Evolutionary conservation across 2,329 filamentous ascomycete genomes (phyloP), one percentile per base, ranked within the genome.

Genomic region (Aspergillus calidoustus): DNA sequence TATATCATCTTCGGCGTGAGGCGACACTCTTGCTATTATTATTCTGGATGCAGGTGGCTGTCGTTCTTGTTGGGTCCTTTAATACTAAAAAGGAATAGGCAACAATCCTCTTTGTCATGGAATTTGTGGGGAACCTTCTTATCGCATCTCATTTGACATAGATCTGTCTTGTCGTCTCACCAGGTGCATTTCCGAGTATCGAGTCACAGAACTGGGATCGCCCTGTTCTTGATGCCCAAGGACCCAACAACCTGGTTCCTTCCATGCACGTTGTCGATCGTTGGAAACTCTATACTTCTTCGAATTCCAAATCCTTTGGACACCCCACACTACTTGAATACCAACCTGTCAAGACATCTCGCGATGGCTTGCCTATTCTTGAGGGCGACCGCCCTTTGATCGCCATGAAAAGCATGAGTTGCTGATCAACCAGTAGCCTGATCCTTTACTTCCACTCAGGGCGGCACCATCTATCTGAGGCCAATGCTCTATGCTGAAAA

Each of bases 161-260:
- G 34, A 46, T 58, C 48, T 53, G 50, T 44, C 53, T 47, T 43
- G 8, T 55, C 41, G n/a, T 25, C 44, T 41, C 19, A 51, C 46
- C 52, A 47, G 49, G n/a, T 48, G 41, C 57, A 49, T 52, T 30
- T 59, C 8, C 55, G n/a, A 47, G 48, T 52, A 56, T 49, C 48
- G 44, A 23, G 47, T 57, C 47, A 34, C n/a, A 15, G 48, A 54
- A 31, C 48, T 31, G 43, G 52, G 28, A 47, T 59, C 57, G 44
- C 60, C 58, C 54, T 41, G 34, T 41, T 31, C 19, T 25, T 19
- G 43, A 38, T 25, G 34, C 44, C 11, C 19, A 23, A 19, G 54
- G 62, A 64, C 63, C 66, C 66, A 66, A 56, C 60, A 54, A 66
- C 60, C 66, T 44, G 66, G 66, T 67, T 64, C 46, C 22, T 55